A percentile compares a stretch with the other conserved stretches of the same genome.
These are phyloP conservation scores for Russula griseocarnosa DNA, from an alignment of 768 basidiomycete species.

Conservation along the genomic window DNA sequence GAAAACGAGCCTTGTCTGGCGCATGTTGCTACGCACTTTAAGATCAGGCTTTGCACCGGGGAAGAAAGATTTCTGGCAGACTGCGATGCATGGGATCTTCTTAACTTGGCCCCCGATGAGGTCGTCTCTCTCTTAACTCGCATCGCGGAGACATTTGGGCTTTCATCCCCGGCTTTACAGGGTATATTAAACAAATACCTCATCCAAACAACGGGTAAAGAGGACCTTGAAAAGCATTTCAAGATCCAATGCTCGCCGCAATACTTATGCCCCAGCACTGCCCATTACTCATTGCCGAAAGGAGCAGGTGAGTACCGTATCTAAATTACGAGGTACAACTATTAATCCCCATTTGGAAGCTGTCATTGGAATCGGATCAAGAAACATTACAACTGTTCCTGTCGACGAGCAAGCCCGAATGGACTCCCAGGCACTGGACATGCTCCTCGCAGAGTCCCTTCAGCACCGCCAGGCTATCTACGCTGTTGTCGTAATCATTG, in stretches of 20 bases:
- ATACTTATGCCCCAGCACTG: slow-evolving; percentile 35
- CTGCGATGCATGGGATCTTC: slow-evolving; percentile 40
- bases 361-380: slow-evolving; percentile 42
- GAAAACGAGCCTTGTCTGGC: slow-evolving; percentile 32
- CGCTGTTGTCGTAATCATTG: slow-evolving; percentile 43
- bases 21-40: slow-evolving; percentile 37
- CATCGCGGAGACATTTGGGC: slow-evolving; percentile 36
- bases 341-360: slow-evolving; percentile 31
- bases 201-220: slow-evolving; percentile 40
- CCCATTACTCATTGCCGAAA: slow-evolving; percentile 50
- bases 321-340: not conserved
- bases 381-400: slow-evolving; percentile 36
- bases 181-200: slow-evolving; percentile 34
- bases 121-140: slow-evolving; percentile 39
- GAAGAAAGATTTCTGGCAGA: slow-evolving; percentile 33
- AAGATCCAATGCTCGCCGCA: slow-evolving; percentile 30
- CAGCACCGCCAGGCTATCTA: slow-evolving; percentile 38
- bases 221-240: slow-evolving; percentile 32
- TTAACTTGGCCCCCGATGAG: slow-evolving; percentile 38
- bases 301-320: slow-evolving; percentile 37
- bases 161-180: slow-evolving; percentile 37
- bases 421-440: slow-evolving; percentile 32
- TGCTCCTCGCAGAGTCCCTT: slow-evolving; percentile 34
- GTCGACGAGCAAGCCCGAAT: slow-evolving; percentile 41
- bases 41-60: slow-evolving; percentile 32